Conservation (phyloP, 2,329 filamentous ascomycete genomes). For the Aspergillus pseudoviridinutans region DNA sequence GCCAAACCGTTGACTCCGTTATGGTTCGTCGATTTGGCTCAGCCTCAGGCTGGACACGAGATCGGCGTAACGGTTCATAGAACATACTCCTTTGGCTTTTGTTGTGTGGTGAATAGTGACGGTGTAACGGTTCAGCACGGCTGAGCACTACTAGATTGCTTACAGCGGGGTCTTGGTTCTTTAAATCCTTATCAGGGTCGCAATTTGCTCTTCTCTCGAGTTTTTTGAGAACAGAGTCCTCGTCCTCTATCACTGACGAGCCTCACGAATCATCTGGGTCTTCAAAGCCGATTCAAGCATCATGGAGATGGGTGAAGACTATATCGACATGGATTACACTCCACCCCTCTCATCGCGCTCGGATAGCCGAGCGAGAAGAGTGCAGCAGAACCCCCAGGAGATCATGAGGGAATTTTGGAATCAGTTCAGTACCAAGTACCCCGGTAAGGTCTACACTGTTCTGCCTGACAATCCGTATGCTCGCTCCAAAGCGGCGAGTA, state of each 20-base stretch:
- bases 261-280: not conserved
- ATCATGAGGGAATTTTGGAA: slow-evolving; percentile 70
- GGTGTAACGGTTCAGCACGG: not conserved
- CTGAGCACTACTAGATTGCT: not conserved
- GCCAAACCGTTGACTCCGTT: not conserved
- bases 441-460: slow-evolving; percentile 68
- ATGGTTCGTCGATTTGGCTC: slow-evolving; percentile 6
- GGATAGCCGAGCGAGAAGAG: slow-evolving; percentile 29
- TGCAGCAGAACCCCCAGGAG: slow-evolving; percentile 60
- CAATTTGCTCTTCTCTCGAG: not conserved
- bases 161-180: not conserved
- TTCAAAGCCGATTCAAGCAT: not conserved
- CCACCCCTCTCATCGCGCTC: slow-evolving; percentile 30
- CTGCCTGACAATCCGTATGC: slow-evolving; percentile 66
- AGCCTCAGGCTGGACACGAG: slow-evolving; percentile 4
- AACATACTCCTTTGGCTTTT: not conserved
- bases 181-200: not conserved
- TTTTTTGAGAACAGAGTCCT: not conserved
- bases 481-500: slow-evolving; percentile 55
- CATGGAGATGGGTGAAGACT: slow-evolving; percentile 31
- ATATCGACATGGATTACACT: slow-evolving; percentile 19
- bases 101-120: no score
- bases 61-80: not conserved
- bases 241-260: not conserved
- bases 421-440: slow-evolving; percentile 65